Evolutionary conservation across 2,329 filamentous ascomycete species (phyloP), one percentile per base, ranked within the genome.

Genomic region (Phaeosphaeriaceae sp.): DNA sequence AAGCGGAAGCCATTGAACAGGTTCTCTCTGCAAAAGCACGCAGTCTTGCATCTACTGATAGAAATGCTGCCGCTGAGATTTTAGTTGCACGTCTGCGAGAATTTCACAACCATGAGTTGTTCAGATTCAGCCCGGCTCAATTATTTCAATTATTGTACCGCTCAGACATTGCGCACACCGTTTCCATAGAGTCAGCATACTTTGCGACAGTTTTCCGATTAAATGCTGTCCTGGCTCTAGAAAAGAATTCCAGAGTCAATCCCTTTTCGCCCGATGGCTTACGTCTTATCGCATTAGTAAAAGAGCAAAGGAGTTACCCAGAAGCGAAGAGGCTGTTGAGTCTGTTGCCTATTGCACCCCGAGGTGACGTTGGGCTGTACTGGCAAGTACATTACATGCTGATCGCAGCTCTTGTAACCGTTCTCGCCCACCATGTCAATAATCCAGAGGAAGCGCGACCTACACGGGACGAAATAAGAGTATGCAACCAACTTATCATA

Each of bases 181-280:
- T 65, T 17, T 30, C 18, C 3, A 43, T 66, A 2, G 63, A 68
- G 38, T 58, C 59, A 12, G 51, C 56, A 5, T 68, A 66, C 36
- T 68, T 68, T 33, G 55, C 61, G 3, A 64, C 61, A 12, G 54
- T 63, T 4, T 64, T 59, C 32, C 53, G 61, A 17, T 12, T 63
- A 8, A 48, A 66, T 16, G 50, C 59, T 6, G 56, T 63, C 41
- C 21, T 54, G 16, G 48, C 39, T 2, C 33, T 63, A 11, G 56
- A 53, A 8, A 48, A 54, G 48, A 54, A 58, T 16, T 38, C 56
- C 1, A 42, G 50, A 3, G 40, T 55, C 8, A 63, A 63, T 40
- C 58, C 64, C 0, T 64, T 67, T 29, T 52, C 60, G 11, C 23
- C 48, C 4, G 57, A 60, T 3, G 53, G 40, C 2, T 33, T 68